Evolutionary conservation across 2,329 filamentous ascomycete genomes (phyloP), one percentile per base, ranked within the genome.

Genomic region (Falciphora oryzae): DNA sequence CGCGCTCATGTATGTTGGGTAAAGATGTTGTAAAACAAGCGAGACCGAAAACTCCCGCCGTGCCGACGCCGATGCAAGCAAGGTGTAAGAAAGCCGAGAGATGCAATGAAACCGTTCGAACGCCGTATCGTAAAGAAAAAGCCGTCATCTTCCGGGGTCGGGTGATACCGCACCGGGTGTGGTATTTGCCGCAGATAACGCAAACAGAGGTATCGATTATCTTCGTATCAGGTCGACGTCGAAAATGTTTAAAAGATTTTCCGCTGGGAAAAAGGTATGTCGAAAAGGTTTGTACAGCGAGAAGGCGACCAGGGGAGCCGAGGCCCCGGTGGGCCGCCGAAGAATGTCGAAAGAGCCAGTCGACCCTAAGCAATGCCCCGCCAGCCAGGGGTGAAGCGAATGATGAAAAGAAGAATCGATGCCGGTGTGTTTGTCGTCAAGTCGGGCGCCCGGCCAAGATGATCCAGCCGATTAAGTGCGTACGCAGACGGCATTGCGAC

Each of bases 381-480:
- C 70, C 73, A 78, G 75, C 74, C 74, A 73, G 74, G 76, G 73
- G 73, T 72, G 70, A 75, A 44, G 53, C 22, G 44, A 32, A 27
- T 29, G 57, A 59, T 22, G 62, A 71, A 74, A 72, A 70, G 72
- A 72, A 67, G 66, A 68, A 74, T 80, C 74, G 76, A 81, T 81
- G 77, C 76, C 79, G 76, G 73, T 75, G 73, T 71, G 72, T 57
- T 73, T 73, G 71, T 53, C 44, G 44, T 72, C 72, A 74, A 72
- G 72, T 76, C 75, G 77, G 76, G 44, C 80, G 78, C 75, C 78
- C 76, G 79, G 79, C 80, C 80, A 82, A 81, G 78, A 83, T 79
- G 75, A 78, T 76, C 62, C 76, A 76, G 75, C 74, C 78, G 73
- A 65, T 67, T 66, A 65, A 67, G 64, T n/a, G 62, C 44, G 60